These are phyloP conservation scores for Haplosporangium gracile DNA, from an alignment of 192 early-diverging fungal genomes.

Conservation along the genomic window DNA sequence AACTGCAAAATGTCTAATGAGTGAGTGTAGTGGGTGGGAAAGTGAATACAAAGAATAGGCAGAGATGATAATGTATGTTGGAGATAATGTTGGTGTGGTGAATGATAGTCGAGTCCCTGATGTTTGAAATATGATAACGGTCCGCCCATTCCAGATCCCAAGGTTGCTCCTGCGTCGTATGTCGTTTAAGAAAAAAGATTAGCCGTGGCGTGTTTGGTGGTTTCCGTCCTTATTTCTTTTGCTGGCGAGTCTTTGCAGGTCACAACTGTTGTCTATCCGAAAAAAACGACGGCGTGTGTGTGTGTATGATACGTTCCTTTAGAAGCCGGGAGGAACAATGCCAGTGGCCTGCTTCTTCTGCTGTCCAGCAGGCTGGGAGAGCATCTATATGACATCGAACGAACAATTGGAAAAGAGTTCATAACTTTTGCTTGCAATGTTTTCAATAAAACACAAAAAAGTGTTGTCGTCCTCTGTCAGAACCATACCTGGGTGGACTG, in stretches of 20 bases:
- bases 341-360: conserved; percentile 49
- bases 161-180: not conserved
- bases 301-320: not conserved
- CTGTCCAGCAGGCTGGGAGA: conserved; percentile 47
- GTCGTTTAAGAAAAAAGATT: not conserved
- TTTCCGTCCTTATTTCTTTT: not conserved
- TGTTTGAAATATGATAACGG: not conserved
- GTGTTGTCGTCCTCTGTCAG: not conserved
- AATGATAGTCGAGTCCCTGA: not conserved
- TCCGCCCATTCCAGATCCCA: not conserved
- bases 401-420: not conserved
- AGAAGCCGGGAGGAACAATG: conserved; percentile 51
- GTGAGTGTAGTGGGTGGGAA: not conserved
- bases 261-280: not conserved
- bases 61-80: not conserved
- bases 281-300: not conserved
- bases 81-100: not conserved
- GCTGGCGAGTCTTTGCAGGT: not conserved
- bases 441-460: not conserved
- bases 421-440: not conserved
- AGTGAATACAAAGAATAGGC: conserved; percentile 8
- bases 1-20: conserved; percentile 12
- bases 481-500: conserved; percentile 56
- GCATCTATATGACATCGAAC: conserved; percentile 29
- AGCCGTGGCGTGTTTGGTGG: not conserved